phyloP scores from a whole-genome alignment of 192 early-diverging fungal genomes.

The Blastocladiella britannica region DNA sequence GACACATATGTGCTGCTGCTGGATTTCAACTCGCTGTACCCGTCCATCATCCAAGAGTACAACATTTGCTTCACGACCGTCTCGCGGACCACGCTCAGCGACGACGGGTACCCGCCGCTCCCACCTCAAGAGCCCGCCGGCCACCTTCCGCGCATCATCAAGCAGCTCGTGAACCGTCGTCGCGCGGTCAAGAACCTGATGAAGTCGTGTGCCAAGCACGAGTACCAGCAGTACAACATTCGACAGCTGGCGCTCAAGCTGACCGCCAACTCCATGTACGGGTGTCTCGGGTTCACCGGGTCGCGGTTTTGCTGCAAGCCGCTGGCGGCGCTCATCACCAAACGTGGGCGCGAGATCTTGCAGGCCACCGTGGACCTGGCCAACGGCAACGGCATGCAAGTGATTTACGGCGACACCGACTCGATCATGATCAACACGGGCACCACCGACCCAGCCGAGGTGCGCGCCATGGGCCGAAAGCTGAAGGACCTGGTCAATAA shows the following conservation, averaged over 20 bases:
- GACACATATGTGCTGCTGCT: slow-evolving; percentile 83
- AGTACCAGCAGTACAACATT: slow-evolving; percentile 60
- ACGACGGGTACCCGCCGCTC: not conserved
- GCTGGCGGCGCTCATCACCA: slow-evolving; percentile 90
- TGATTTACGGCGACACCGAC: slow-evolving; percentile 99
- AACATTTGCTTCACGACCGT: slow-evolving; percentile 99
- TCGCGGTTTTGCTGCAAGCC: slow-evolving; percentile 94
- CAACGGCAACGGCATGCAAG: slow-evolving; percentile 52
- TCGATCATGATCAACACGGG: slow-evolving; percentile 95
- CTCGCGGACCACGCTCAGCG: slow-evolving; percentile 14
- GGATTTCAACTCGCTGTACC: slow-evolving; percentile 99
- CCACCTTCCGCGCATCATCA: slow-evolving; percentile 69
- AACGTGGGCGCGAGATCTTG: slow-evolving; percentile 84
- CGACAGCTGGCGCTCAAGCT: slow-evolving; percentile 86
- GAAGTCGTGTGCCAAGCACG: slow-evolving; percentile 38
- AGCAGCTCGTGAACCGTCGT: slow-evolving; percentile 71
- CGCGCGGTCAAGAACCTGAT: slow-evolving; percentile 73
- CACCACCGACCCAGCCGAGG: slow-evolving; percentile 42
- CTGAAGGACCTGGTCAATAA: slow-evolving; percentile 75
- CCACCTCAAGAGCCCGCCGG: not conserved
- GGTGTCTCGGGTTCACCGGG: slow-evolving; percentile 76
- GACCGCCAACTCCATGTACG: slow-evolving; percentile 98
- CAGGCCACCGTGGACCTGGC: slow-evolving; percentile 83
- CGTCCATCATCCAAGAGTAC: slow-evolving; percentile 98
- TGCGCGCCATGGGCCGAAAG: slow-evolving; percentile 54